These are phyloP conservation scores for Moesziomyces antarcticus DNA, from an alignment of 1,284 basidiomycete genomes.

Conservation along the genomic window DNA sequence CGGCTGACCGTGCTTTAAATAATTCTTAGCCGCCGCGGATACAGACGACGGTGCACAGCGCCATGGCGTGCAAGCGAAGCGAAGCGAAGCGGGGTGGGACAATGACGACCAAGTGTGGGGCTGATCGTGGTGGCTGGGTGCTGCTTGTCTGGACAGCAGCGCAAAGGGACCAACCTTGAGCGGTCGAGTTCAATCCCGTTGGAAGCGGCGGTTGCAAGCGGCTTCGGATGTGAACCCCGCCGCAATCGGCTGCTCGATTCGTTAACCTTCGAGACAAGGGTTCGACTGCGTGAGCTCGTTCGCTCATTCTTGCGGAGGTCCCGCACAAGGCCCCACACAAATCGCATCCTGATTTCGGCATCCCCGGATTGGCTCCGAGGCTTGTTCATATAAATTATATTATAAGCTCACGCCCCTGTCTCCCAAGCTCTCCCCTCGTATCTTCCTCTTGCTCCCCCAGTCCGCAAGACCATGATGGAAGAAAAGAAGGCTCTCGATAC, in stretches of 20 bases:
- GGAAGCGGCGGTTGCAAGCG: background rate
- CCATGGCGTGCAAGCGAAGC: no score
- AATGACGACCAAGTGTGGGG: background rate
- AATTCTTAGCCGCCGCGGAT: background rate
- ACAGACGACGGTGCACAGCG: no score
- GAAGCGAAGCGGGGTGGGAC: no score
- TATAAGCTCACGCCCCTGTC: no score
- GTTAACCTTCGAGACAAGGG: background rate
- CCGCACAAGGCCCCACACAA: no score
- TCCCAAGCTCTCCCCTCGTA: background rate
- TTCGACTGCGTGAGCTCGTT: background rate
- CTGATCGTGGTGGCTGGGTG: background rate
- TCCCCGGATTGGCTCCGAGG: no score
- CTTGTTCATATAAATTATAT: background rate
- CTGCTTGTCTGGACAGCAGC: no score
- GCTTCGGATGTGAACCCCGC: background rate
- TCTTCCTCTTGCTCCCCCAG: background rate
- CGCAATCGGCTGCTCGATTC: background rate
- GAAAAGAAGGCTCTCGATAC: slow-evolving; percentile 16
- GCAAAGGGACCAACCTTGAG: no score
- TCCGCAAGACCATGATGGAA: slow-evolving; percentile 9
- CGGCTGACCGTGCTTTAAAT: background rate
- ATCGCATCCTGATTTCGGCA: no score
- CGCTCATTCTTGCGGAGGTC: no score
- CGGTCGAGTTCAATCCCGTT: background rate